Conservation (phyloP, 768 basidiomycete species). For the Cystofilobasidium ferigula region DNA sequence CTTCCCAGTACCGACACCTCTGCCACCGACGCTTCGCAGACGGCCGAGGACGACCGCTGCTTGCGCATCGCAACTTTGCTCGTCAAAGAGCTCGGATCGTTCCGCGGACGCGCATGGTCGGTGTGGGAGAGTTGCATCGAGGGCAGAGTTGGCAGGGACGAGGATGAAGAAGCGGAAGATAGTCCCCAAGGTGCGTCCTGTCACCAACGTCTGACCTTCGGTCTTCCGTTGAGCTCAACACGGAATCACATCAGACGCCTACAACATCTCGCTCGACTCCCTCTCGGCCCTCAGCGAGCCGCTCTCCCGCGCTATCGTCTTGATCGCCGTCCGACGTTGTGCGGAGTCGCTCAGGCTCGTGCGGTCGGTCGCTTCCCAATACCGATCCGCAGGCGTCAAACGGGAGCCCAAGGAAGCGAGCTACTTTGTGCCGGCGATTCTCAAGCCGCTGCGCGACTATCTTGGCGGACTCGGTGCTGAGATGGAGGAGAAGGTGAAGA, state of each 20-base stretch:
- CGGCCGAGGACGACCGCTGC: conserved; percentile 51
- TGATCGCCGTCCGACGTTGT: conserved; percentile 65
- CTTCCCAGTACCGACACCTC: not conserved
- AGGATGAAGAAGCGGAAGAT: conserved; percentile 27
- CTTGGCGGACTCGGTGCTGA: conserved; percentile 50
- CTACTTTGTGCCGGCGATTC: conserved; percentile 68
- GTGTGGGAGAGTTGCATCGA: conserved; percentile 50
- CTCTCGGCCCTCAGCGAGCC: conserved; percentile 45
- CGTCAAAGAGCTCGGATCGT: conserved; percentile 54
- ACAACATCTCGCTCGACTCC: conserved; percentile 47
- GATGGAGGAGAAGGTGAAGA: conserved; percentile 48
- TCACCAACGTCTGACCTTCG: not conserved
- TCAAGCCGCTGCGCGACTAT: conserved; percentile 57
- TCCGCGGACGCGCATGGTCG: conserved; percentile 47
- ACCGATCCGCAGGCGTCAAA: conserved; percentile 70
- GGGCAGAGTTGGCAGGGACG: conserved; percentile 11
- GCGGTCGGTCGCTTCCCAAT: conserved; percentile 78
- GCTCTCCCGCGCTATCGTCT: conserved; percentile 52
- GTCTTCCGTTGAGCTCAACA: not conserved
- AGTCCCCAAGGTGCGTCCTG: conserved; percentile 48
- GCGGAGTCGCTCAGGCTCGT: conserved; percentile 75
- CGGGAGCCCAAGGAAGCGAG: conserved; percentile 61
- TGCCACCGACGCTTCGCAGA: conserved; percentile 28
- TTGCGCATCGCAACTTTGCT: conserved; percentile 57
- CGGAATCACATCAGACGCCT: conserved; percentile 31